Percentiles rank a stretch among this genome's conserved stretches.
Conservation (phyloP, 73 alveolate genomes). For the Paramecium biaurelia region DNA sequence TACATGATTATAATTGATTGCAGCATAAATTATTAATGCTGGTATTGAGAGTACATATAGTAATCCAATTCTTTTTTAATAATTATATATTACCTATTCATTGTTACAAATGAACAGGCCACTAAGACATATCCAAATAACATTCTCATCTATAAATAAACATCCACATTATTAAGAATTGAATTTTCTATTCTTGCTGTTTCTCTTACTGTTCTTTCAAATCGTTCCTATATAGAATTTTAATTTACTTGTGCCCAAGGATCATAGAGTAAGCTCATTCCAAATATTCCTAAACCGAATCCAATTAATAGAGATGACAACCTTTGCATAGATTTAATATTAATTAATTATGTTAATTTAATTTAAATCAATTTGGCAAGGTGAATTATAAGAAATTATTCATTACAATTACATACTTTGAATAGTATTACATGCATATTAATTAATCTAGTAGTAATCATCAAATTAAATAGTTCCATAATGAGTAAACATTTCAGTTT, state of each 20-base stretch:
- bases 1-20: background rate
- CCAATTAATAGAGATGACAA: conserved; percentile 20
- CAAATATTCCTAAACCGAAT: background rate
- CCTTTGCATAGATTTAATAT: background rate
- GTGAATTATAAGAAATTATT: background rate
- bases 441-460: background rate
- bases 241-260: background rate
- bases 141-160: background rate
- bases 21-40: background rate
- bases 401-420: background rate
- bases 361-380: background rate
- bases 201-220: conserved; percentile 45
- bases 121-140: background rate
- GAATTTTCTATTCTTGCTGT: conserved; percentile 22
- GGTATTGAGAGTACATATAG: conserved; percentile 8
- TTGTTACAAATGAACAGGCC: background rate
- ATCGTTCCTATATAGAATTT: background rate
- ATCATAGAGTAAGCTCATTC: conserved; percentile 25
- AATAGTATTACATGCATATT: background rate
- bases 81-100: background rate
- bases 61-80: background rate
- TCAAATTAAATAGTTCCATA: background rate
- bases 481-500: background rate
- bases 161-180: background rate
- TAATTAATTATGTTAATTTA: background rate